Evolutionary conservation across 106 monocot species (phyloP), one percentile per base, ranked within the genome.

Genomic region (Hemerocallis citrina): DNA sequence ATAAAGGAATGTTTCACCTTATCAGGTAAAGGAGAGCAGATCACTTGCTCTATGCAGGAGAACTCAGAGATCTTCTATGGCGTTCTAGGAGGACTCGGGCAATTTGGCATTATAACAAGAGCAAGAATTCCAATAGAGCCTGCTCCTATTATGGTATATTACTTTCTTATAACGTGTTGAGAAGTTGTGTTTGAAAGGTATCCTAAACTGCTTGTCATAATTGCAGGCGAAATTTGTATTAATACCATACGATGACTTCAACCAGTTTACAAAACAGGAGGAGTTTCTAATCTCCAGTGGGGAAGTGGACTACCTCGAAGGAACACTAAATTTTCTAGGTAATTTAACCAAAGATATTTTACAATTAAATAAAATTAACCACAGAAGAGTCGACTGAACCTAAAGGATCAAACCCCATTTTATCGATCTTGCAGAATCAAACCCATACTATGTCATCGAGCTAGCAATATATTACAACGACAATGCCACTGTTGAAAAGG

Each of bases 101-200:
- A 82, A 65, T 70, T 82, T 52, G 82, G 82, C 3, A 68, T 82
- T 50, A 74, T 82, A 27, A 83, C 74, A 3, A 63, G 74, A 45
- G 77, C 82, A 15, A 73, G 68, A 36, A 68, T 83, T 17, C 36
- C 62, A 52, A 30, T 78, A 31, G 25, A 70, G 40, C 65, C 28
- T 34, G 78, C 77, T 16, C 70, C 73, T 7, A 17, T 27, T 10
- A 72, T 47, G 62, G 83, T 83, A 74, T 25, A 16, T 4, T 63
- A 5, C 1, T 1, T 44, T 22, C 41, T 61, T 12, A 61, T 38
- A 37, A 13, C 5, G 40, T 40, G 25, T 2, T 8, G 10, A 5
- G 1, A 6, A 34, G 21, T 24, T 32, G 16, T 7, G 33, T 55
- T 27, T 12, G 55, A 30, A 67, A 54, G 3, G 7, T 19, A 15